These are phyloP conservation scores for Chaetothyriales sp. DNA, from an alignment of 2,329 filamentous ascomycete genomes.

Conservation along the genomic window DNA sequence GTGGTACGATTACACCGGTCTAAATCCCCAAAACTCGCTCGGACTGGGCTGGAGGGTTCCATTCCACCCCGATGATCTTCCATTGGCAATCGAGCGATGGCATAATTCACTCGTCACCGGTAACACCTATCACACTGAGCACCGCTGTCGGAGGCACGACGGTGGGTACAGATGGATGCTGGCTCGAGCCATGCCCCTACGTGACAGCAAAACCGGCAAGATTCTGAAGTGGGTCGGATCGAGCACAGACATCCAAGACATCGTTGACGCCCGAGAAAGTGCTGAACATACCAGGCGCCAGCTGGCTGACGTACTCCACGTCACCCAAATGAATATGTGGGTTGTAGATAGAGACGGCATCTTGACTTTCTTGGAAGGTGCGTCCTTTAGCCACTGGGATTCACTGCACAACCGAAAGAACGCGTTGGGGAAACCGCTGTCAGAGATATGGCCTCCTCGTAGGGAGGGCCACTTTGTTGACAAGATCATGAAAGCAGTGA, in stretches of 20 bases:
- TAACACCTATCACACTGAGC: conserved; percentile 56
- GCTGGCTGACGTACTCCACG: conserved; percentile 57
- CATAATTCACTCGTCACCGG: conserved; percentile 51
- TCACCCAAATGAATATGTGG: conserved; percentile 64
- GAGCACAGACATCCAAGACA: conserved; percentile 66
- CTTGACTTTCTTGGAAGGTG: conserved; percentile 58
- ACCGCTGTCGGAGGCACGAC: conserved; percentile 51
- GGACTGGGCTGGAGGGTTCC: conserved; percentile 49
- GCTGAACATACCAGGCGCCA: conserved; percentile 57
- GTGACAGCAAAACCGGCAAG: conserved; percentile 49
- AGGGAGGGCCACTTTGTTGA: background rate
- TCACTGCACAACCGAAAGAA: conserved; percentile 4
- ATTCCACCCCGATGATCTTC: conserved; percentile 59
- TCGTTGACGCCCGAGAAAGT: conserved; percentile 53
- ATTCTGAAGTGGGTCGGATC: conserved; percentile 74
- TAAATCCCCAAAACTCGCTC: conserved; percentile 48
- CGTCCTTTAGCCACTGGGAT: conserved; percentile 35
- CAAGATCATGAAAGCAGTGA: conserved; percentile 38
- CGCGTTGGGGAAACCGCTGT: conserved; percentile 21
- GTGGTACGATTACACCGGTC: conserved; percentile 70
- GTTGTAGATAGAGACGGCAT: conserved; percentile 50
- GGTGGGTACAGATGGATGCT: conserved; percentile 71
- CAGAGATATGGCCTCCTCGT: conserved; percentile 16
- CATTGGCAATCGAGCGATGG: conserved; percentile 45
- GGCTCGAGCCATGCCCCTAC: conserved; percentile 55